Evolutionary conservation across 2,329 filamentous ascomycete genomes (phyloP).

Genomic region (Aphanoascus verrucosus): DNA sequence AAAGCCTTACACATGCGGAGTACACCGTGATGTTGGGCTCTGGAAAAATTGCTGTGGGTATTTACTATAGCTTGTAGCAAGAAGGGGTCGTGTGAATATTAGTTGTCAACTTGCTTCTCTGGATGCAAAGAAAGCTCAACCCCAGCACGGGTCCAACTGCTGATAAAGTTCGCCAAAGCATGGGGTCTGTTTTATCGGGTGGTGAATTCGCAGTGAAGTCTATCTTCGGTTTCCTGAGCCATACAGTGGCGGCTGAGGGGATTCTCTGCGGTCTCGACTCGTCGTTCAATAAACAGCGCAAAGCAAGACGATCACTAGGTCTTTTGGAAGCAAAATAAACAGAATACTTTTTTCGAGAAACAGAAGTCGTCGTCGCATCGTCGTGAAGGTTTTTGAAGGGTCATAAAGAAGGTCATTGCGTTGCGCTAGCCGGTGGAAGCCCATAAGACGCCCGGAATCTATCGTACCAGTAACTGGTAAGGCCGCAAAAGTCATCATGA

Average conservation of each 20-base stretch:
- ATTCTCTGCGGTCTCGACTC: not conserved
- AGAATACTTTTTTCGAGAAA: constrained; percentile 1
- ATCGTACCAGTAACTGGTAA: constrained; percentile 9
- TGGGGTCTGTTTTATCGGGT: no score
- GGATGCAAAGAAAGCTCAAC: not conserved
- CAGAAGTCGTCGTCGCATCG: constrained; percentile 3
- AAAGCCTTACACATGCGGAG: constrained; percentile 1
- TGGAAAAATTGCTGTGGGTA: not conserved
- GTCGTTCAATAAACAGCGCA: not conserved
- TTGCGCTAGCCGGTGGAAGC: constrained; percentile 2
- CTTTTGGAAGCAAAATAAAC: not conserved
- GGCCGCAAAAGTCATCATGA: constrained; percentile 3
- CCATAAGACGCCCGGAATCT: constrained; percentile 8
- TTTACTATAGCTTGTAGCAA: not conserved
- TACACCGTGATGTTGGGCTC: not conserved
- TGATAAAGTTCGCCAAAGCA: not conserved
- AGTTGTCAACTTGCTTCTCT: not conserved
- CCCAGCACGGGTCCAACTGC: no score
- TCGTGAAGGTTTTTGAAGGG: constrained; percentile 4
- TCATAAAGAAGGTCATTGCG: constrained; percentile 10
- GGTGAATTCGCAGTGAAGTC: no score
- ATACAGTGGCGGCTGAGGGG: no score
- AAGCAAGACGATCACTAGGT: not conserved
- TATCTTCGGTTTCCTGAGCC: no score
- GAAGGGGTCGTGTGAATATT: not conserved